A percentile compares a stretch with the other conserved stretches of the same genome.
These are phyloP conservation scores for Psidium friedrichsthalianum DNA, from an alignment of 345 rosid genomes.

Conservation along the genomic window DNA sequence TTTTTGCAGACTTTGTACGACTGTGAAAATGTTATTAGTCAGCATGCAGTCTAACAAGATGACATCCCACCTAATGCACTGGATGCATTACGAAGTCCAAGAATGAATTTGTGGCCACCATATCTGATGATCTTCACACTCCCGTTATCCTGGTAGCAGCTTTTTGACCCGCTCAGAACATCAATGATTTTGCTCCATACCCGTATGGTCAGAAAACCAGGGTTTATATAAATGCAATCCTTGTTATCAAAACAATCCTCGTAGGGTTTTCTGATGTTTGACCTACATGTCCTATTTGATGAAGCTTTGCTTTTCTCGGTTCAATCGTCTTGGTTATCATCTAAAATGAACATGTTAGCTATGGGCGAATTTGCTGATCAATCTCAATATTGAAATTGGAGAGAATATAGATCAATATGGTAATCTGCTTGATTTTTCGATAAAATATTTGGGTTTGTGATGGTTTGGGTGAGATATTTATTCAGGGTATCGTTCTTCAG, in stretches of 20 bases:
- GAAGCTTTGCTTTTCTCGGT: neutral
- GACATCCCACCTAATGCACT: slow-evolving; percentile 37
- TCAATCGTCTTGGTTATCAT: neutral
- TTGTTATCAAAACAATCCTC: neutral
- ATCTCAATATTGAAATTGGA: neutral
- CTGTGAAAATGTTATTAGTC: slow-evolving; percentile 44
- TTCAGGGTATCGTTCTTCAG: no score
- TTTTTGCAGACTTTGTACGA: slow-evolving; percentile 67
- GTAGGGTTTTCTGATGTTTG: neutral
- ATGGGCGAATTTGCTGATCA: neutral
- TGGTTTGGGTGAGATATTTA: no score
- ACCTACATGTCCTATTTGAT: neutral
- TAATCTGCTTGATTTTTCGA: neutral
- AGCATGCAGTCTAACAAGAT: slow-evolving; percentile 24
- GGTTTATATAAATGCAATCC: neutral
- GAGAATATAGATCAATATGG: neutral
- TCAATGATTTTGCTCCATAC: slow-evolving; percentile 78
- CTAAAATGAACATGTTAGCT: neutral
- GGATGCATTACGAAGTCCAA: slow-evolving; percentile 35
- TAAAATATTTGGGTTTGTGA: neutral
- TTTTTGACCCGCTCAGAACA: slow-evolving; percentile 71
- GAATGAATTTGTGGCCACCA: slow-evolving; percentile 46
- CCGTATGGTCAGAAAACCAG: slow-evolving; percentile 41
- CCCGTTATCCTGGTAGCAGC: slow-evolving; percentile 67
- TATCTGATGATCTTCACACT: slow-evolving; percentile 92